Percentiles rank a stretch among this genome's conserved stretches.
phyloP scores from a whole-genome alignment of 345 rosid genomes.

The sweet orange (Citrus sinensis) region DNA sequence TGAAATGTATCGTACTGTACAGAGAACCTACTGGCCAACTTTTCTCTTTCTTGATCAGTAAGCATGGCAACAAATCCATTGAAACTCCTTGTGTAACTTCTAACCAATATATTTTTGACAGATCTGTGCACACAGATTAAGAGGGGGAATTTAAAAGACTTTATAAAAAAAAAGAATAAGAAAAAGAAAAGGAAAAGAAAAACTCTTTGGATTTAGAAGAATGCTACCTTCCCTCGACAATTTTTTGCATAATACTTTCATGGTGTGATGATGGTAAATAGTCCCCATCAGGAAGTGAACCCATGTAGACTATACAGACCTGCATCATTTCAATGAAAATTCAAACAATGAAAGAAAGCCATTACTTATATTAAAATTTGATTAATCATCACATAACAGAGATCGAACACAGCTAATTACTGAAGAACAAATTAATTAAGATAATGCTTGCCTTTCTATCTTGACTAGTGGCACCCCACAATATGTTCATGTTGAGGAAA shows the following conservation, averaged over 20 bases:
- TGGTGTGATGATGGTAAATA: conserved; percentile 24
- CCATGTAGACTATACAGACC: conserved; percentile 44
- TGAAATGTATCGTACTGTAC: background rate
- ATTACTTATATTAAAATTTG: background rate
- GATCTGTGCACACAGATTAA: conserved; percentile 1
- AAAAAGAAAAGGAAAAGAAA: background rate
- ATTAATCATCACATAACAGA: background rate
- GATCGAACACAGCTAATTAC: background rate
- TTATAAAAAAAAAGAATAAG: no score
- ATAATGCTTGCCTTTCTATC: conserved; percentile 4
- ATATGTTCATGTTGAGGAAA: background rate
- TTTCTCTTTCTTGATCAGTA: conserved; percentile 29
- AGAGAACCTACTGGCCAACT: conserved; percentile 28
- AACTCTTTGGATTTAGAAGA: background rate
- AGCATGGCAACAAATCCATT: conserved; percentile 51
- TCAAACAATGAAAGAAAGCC: background rate
- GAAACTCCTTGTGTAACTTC: conserved; percentile 43
- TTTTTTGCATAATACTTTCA: conserved; percentile 21
- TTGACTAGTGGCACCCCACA: background rate
- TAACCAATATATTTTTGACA: conserved; percentile 15
- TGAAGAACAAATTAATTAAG: conserved; percentile 3
- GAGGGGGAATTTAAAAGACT: background rate
- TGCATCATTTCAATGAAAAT: background rate
- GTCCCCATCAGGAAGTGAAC: conserved; percentile 28
- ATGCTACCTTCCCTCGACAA: conserved; percentile 12